Base-by-base conservation (phyloP, 345 rosid genomes). In the Balakata baccata region DNA sequence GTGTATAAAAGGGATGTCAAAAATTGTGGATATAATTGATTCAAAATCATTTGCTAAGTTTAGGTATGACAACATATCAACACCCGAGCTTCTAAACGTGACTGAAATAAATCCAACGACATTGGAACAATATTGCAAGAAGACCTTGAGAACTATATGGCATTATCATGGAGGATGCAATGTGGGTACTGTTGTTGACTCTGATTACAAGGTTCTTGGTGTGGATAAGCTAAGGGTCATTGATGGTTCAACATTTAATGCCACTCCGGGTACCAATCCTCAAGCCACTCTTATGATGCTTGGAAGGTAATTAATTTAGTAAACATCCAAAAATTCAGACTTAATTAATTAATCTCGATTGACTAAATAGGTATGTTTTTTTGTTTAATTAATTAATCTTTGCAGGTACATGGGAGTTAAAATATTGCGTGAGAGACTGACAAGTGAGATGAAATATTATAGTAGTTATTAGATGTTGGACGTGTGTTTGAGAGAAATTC, bases 341-440 rank as follows among this genome's bases (percentile, higher is more conserved):
- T 43, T 5, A 43, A 5, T 43, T 1, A 41, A 39, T 59, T 14
- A n/a, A 17, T 3, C 18, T 29, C 1, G 34, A 29, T 29, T 29
- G 34, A 29, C 34, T 29, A 29, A 29, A 29, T 29, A 2, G 34
- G 22, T n/a, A 38, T 38, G 13, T 16, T 3, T 7, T 7, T 10
- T 20, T 1, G 1, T 23, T 66, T 13, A 37, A 23, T 66, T 74
- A 14, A 6, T 12, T 64, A 14, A 6, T 12, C 60, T 53, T 66
- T 64, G 84, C 85, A 88, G 89, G 85, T 89, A 85, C 76, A 89
- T 85, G 93, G 90, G 90, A 23, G 72, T 85, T 14, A 82, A 39
- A 69, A 83, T 87, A 34, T 47, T 84, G 80, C 78, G 66, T 8
- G 83, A 84, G 81, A 87, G 89, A 68, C 75, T 81, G 29, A 73